Conservation (phyloP, 305 asterid species). For the Nicotiana rustica region DNA sequence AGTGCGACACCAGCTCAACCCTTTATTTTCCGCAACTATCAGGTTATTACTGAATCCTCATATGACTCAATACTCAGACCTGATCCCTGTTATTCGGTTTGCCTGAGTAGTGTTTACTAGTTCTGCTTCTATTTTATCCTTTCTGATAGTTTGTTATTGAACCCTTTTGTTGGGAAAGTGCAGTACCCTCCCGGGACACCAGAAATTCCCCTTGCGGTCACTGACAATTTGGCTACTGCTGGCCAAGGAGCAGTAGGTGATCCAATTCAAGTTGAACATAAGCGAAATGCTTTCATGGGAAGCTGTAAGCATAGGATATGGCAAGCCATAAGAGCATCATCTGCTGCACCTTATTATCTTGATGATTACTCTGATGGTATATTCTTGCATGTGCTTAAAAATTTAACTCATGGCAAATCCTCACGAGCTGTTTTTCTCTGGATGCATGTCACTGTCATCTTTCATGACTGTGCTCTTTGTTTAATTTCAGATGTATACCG, state of each 20-base stretch:
- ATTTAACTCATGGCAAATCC: constrained; percentile 15
- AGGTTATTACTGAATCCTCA: constrained; percentile 59
- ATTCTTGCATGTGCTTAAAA: constrained; percentile 32
- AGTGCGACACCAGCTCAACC: constrained; percentile 98
- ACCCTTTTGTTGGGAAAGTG: constrained; percentile 39
- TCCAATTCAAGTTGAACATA: constrained; percentile 85
- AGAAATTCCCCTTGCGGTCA: constrained; percentile 67
- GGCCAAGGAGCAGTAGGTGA: constrained; percentile 72
- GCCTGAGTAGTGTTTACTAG: constrained; percentile 28
- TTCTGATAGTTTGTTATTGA: constrained; percentile 33
- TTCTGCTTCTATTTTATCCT: neutral
- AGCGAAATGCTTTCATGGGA: constrained; percentile 90
- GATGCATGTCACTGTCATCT: constrained; percentile 11
- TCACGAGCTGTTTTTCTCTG: constrained; percentile 2
- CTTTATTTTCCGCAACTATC: constrained; percentile 97
- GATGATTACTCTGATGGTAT: constrained; percentile 99
- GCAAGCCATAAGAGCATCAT: constrained; percentile 99
- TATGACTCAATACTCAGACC: constrained; percentile 3
- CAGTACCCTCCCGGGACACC: constrained; percentile 99
- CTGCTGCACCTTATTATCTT: constrained; percentile 99
- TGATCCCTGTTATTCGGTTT: neutral
- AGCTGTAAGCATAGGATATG: constrained; percentile 96
- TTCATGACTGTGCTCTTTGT: constrained; percentile 2
- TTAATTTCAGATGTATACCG: constrained; percentile 71
- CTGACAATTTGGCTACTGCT: constrained; percentile 73